Evolutionary conservation across 495 filamentous ascomycete genomes (phyloP), one percentile per base, ranked within the genome.

Genomic region (Podospora bellae-mahoneyi): DNA sequence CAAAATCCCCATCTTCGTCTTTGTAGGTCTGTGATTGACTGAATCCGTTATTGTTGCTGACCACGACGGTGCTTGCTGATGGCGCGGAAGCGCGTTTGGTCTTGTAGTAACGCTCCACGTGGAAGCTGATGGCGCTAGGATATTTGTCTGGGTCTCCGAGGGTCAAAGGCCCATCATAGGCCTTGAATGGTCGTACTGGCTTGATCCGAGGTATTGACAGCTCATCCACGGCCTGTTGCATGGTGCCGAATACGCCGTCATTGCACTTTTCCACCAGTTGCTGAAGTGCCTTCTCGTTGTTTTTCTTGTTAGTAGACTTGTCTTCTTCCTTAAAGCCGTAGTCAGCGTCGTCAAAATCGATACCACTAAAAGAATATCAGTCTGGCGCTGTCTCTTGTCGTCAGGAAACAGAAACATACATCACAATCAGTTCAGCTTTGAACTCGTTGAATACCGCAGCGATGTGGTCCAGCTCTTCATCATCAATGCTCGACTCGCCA

Each of bases 241-340:
- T 84, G 20, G 94, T 98, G 6, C 90, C 95, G 72, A 89, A 93
- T 16, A 87, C 78, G 28, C 89, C 93, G 58, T 88, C 85, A 26
- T 85, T 81, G 62, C 83, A 87, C 54, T 80, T 75, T 44, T 93
- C 87, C 15, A 83, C 83, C 16, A 97, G 81, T 0, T 77, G 72
- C 67, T 84, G 86, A 15, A 97, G 78, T 3, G 87, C 75, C 10
- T 73, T 71, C 77, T 98, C 94, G 73, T 95, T 97, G 27, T 58
- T 34, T 71, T 88, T 86, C 84, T 97, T 97, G 65, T 75, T 68
- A 3, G 72, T 66, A 62, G 86, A 81, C 77, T 99, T 99, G 71
- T 91, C 87, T 77, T 99, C 94, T 81, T 99, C 94, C 77, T 94
- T 96, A 73, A 92, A 90, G 30, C 94, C 93, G 73, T 88, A 97